phyloP scores from a whole-genome alignment of 2,329 filamentous ascomycete species.

The Fonsecaea multimorphosa region DNA sequence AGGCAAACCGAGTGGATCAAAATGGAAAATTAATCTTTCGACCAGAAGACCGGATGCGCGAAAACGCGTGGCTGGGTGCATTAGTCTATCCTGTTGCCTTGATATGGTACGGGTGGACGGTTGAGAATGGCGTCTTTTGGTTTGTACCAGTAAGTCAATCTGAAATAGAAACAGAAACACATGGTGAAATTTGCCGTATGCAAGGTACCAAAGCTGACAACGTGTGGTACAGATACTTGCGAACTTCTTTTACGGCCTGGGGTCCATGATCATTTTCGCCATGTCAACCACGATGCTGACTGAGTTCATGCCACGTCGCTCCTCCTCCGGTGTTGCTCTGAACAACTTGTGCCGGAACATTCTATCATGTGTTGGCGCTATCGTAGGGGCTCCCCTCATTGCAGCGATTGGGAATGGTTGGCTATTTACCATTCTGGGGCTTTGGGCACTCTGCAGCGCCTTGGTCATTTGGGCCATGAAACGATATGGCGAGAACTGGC shows the following conservation, averaged over 20 bases:
- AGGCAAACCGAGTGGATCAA: conserved; percentile 70
- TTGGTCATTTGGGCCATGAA: conserved; percentile 66
- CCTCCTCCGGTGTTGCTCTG: conserved; percentile 72
- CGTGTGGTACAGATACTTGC: conserved; percentile 57
- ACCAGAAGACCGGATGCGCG: conserved; percentile 81
- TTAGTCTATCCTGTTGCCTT: conserved; percentile 72
- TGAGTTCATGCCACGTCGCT: conserved; percentile 76
- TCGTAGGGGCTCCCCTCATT: conserved; percentile 75
- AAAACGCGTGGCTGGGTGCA: conserved; percentile 79
- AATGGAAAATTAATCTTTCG: conserved; percentile 69
- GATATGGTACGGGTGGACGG: conserved; percentile 79
- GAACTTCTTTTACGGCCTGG: conserved; percentile 76
- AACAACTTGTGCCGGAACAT: conserved; percentile 82
- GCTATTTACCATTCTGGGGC: conserved; percentile 70
- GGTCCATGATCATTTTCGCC: conserved; percentile 79
- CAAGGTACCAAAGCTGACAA: conserved; percentile 35
- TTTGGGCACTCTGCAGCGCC: conserved; percentile 64
- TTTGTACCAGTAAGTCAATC: conserved; percentile 56
- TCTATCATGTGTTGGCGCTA: conserved; percentile 71
- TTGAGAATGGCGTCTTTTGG: conserved; percentile 68
- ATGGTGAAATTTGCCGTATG: conserved; percentile 21
- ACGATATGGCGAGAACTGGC: conserved; percentile 37
- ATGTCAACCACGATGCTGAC: conserved; percentile 81
- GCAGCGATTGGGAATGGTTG: conserved; percentile 74
- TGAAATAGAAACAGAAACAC: not conserved